A percentile compares a stretch with the other conserved stretches of the same genome.
Evolutionary conservation across 805 yeast genomes (phyloP).

Genomic region (Saccharomycopsis fermentans): DNA sequence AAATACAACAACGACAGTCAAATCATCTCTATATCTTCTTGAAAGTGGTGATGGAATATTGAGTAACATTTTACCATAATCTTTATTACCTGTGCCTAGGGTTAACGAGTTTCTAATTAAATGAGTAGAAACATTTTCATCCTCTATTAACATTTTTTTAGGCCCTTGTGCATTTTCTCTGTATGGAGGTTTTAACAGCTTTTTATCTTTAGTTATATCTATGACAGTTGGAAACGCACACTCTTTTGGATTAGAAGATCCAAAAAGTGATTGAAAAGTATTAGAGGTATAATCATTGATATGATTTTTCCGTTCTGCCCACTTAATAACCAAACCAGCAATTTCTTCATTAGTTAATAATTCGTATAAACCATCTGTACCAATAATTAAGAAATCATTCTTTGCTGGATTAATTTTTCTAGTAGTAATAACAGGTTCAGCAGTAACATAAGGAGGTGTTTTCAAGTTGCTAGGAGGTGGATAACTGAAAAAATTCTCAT

Average conservation of each 20-base stretch:
- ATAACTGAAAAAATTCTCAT: conserved; percentile 74
- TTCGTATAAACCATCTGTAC: conserved; percentile 90
- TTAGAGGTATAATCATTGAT: conserved; percentile 17
- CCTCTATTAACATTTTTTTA: conserved; percentile 48
- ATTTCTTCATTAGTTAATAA: conserved; percentile 87
- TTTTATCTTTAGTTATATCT: conserved; percentile 52
- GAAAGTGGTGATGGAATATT: conserved; percentile 88
- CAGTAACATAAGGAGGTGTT: conserved; percentile 96
- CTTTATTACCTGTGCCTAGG: conserved; percentile 75
- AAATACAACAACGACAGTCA: conserved; percentile 92
- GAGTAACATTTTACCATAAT: conserved; percentile 78
- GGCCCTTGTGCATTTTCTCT: conserved; percentile 37
- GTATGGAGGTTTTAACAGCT: conserved; percentile 61
- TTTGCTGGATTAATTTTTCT: conserved; percentile 60
- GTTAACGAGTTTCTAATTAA: conserved; percentile 85
- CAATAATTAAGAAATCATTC: conserved; percentile 83
- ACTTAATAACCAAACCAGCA: conserved; percentile 81
- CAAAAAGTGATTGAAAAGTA: background rate
- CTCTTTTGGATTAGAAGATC: conserved; percentile 1
- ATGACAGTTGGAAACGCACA: conserved; percentile 42
- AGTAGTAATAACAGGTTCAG: conserved; percentile 85
- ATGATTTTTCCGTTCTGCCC: conserved; percentile 74
- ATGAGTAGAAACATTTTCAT: conserved; percentile 86
- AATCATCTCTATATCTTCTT: conserved; percentile 87
- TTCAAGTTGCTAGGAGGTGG: conserved; percentile 58